Conservation (phyloP, 257 asterid species). For the Hygrophila difformis region DNA sequence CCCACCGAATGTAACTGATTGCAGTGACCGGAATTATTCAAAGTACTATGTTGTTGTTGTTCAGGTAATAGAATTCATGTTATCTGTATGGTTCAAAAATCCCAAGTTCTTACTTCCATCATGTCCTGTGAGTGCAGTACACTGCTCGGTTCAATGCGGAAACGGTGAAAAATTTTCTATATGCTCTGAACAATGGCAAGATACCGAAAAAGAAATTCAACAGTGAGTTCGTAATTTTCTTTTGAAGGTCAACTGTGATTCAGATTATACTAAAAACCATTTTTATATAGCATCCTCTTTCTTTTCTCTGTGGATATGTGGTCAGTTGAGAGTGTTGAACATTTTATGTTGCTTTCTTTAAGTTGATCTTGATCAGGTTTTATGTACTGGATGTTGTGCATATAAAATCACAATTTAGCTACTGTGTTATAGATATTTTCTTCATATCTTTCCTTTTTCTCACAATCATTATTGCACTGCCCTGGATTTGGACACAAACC, state of each 20-base stretch:
- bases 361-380: background rate
- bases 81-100: slow-evolving; percentile 2
- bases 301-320: slow-evolving; percentile 1
- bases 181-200: slow-evolving; percentile 66
- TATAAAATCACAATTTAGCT: no score
- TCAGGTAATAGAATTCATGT: slow-evolving; percentile 41
- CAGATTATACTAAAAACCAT: slow-evolving; percentile 3
- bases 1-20: slow-evolving; percentile 63
- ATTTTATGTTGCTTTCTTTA: background rate
- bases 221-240: slow-evolving; percentile 39
- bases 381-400: background rate
- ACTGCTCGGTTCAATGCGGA: slow-evolving; percentile 91
- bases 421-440: no score
- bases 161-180: slow-evolving; percentile 67
- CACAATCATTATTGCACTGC: no score
- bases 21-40: slow-evolving; percentile 66
- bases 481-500: no score
- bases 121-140: slow-evolving; percentile 44
- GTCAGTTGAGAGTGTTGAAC: background rate
- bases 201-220: slow-evolving; percentile 85
- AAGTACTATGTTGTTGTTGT: slow-evolving; percentile 81
- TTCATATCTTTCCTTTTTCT: no score
- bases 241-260: slow-evolving; percentile 7
- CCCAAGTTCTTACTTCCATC: background rate
- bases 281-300: slow-evolving; percentile 1